These are phyloP conservation scores for Alternaria viburni DNA, from an alignment of 2,329 filamentous ascomycete species.

Conservation along the genomic window DNA sequence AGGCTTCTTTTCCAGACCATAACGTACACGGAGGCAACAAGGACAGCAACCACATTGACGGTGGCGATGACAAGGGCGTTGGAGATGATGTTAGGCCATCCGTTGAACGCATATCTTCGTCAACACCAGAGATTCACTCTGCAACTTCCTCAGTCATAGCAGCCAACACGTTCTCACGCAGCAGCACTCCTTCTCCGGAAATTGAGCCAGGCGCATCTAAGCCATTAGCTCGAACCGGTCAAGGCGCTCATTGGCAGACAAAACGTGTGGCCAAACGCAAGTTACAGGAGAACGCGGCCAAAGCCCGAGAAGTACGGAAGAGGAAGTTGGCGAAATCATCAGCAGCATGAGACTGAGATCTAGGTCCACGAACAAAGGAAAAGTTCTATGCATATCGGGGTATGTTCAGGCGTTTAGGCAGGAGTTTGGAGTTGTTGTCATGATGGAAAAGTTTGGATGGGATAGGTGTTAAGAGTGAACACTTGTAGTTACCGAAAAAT, in stretches of 20 bases:
- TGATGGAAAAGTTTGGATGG: too few relatives aligned
- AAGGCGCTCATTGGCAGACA: not conserved
- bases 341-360: too few relatives aligned
- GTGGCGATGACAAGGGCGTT: too few relatives aligned
- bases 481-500: too few relatives aligned
- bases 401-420: too few relatives aligned
- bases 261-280: not conserved
- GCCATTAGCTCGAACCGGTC: fast-evolving
- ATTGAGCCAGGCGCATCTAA: fast-evolving
- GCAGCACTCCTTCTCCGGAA: fast-evolving
- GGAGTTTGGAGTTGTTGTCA: too few relatives aligned
- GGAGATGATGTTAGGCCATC: not conserved
- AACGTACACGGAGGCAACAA: fast-evolving
- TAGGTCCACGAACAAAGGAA: too few relatives aligned
- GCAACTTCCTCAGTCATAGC: fast-evolving
- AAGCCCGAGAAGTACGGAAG: not conserved
- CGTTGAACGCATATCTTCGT: not conserved
- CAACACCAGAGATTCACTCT: not conserved
- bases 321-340: not conserved
- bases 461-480: too few relatives aligned
- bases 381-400: too few relatives aligned
- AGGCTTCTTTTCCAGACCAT: not conserved
- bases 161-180: fast-evolving
- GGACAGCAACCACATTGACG: fast-evolving
- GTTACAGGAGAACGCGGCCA: not conserved